Evolutionary conservation across 2,329 filamentous ascomycete species (phyloP), one percentile per base, ranked within the genome.

Genomic region (Stagonosporopsis chrysanthemi): DNA sequence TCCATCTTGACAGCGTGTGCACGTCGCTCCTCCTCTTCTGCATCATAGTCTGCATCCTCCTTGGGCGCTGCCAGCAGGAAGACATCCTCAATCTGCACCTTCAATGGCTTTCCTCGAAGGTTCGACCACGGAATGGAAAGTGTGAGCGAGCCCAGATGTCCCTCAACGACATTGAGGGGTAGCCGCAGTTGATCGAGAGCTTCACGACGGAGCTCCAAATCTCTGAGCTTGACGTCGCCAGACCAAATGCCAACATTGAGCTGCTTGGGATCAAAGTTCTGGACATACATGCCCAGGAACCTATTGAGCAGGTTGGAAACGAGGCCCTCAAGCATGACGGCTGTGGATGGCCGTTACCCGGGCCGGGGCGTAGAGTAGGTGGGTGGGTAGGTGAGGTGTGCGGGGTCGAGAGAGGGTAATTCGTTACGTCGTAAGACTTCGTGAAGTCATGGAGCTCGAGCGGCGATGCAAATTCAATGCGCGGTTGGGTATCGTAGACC

Each of bases 211-310:
- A 99, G 85, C 80, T 99, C 91, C 57, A 99, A 88, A 71, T 99
- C 89, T 59, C 89, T 88, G 42, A 99, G 84, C 80, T 96, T 97
- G 71, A 99, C 95, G 81, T 99, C 95, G 69, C 96, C 95, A 22
- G 91, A 96, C 95, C 94, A 99, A 72, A 99, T 99, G 63, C 96
- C 95, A 63, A 99, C 93, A 76, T 99, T 99, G 65, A 99, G 85
- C 82, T 99, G 95, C 72, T 92, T 90, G 52, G 95, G 92, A 78
- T 99, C 95, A 77, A 99, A 99, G 80, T 99, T 98, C 85, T 96
- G 93, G 79, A 99, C 94, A 79, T 99, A 99, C 90, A 98, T 97
- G 84, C 95, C 96, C 86, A 99, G 82, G 80, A 99, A 98, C 82
- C 96, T 90, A 83, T 99, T 99, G 70, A 99, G 89, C 83, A 99